A percentile compares a stretch with the other conserved stretches of the same genome.
Evolutionary conservation across 371 early-diverging fungal genomes (phyloP).

Genomic region (Mortierella sp.): DNA sequence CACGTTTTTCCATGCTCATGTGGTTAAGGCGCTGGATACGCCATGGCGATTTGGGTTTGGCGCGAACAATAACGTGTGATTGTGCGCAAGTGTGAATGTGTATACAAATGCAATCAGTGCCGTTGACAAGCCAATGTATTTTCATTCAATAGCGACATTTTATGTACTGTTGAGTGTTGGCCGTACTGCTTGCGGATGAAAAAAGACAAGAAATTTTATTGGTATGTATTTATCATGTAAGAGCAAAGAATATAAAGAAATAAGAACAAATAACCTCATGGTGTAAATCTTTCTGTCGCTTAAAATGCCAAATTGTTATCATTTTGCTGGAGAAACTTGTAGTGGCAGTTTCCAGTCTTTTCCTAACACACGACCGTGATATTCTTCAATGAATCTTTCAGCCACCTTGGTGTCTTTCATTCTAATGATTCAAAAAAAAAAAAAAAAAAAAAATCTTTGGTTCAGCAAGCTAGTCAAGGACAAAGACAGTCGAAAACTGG

Average conservation of each 20-base stretch:
- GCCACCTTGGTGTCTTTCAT: conserved; percentile 31
- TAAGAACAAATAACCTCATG: not conserved
- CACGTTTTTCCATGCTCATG: no score
- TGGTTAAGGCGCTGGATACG: no score
- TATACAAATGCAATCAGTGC: no score
- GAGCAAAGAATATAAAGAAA: not conserved
- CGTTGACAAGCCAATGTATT: no score
- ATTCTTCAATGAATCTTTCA: conserved; percentile 47
- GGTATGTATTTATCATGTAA: no score
- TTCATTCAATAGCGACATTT: no score
- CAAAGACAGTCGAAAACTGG: not conserved
- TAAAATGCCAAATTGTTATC: not conserved
- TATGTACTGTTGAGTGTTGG: no score
- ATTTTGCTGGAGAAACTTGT: conserved; percentile 47
- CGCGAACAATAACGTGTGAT: no score
- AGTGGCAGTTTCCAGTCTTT: conserved; percentile 46
- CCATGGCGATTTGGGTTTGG: no score
- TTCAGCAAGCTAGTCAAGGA: not conserved
- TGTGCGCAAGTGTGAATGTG: no score
- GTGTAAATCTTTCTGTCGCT: not conserved
- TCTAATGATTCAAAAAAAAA: conserved; percentile 4
- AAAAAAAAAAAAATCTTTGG: not conserved
- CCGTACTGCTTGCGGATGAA: no score
- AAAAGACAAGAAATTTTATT: no score
- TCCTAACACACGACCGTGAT: conserved; percentile 46